Evolutionary conservation across 129 eudicot species (phyloP).

Genomic region (Calendula officinalis): DNA sequence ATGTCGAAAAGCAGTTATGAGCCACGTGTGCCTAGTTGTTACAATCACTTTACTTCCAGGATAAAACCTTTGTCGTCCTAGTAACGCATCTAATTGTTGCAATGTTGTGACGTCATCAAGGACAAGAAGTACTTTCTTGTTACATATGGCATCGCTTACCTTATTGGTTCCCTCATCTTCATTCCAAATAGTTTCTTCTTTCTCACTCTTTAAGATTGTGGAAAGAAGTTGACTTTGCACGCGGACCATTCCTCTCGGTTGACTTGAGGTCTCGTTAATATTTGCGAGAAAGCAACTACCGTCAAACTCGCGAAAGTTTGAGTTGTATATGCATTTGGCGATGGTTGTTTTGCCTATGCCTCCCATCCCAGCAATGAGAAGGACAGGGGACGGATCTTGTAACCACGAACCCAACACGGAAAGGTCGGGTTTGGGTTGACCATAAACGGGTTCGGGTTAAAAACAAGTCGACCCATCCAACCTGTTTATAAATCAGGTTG

Average conservation of each 20-base stretch:
- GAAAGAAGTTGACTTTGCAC: constrained; percentile 19
- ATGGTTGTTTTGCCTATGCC: constrained; percentile 26
- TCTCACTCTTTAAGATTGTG: not conserved
- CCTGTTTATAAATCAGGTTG: no score
- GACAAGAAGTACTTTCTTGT: constrained; percentile 16
- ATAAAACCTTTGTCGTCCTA: constrained; percentile 3
- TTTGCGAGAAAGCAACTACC: constrained; percentile 3
- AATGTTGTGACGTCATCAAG: constrained; percentile 19
- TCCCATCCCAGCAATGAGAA: constrained; percentile 13
- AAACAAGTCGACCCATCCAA: no score
- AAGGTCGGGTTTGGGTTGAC: no score
- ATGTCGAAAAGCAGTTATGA: not conserved
- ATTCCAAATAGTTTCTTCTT: constrained; percentile 3
- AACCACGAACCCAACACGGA: no score
- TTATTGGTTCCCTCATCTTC: constrained; percentile 18
- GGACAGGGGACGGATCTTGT: constrained; percentile 12
- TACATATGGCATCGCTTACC: constrained; percentile 4
- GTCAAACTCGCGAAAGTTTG: not conserved
- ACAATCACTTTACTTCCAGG: constrained; percentile 31
- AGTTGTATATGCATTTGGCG: constrained; percentile 19
- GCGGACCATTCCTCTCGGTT: constrained; percentile 7
- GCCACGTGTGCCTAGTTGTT: constrained; percentile 6
- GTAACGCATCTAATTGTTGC: not conserved
- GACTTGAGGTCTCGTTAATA: constrained; percentile 1
- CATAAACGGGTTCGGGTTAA: no score